Conservation (phyloP, 768 basidiomycete genomes). For the Cyclocybe cylindracea region DNA sequence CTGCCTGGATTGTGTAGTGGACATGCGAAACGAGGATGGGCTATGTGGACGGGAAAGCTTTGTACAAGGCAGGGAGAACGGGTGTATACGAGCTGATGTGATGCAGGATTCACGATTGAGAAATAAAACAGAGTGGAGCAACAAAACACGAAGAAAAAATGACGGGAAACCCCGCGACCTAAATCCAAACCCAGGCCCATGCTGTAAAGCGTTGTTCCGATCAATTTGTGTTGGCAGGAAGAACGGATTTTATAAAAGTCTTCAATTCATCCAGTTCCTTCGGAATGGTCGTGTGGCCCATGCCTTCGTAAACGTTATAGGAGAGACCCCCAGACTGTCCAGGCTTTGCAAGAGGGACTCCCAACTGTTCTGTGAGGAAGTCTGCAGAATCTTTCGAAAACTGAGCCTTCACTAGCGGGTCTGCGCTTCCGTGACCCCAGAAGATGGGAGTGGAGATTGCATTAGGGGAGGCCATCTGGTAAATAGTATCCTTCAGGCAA, state of each 20-base stretch:
- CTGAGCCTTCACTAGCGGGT: conserved; percentile 67
- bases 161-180: conserved; percentile 1
- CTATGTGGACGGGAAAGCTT: no score
- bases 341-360: conserved; percentile 43
- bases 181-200: not conserved
- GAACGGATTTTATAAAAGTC: conserved; percentile 64
- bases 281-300: conserved; percentile 65
- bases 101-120: not conserved
- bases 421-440: conserved; percentile 81
- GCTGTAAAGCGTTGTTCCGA: not conserved
- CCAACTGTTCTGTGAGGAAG: conserved; percentile 54
- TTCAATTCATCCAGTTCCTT: conserved; percentile 73
- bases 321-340: conserved; percentile 55
- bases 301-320: conserved; percentile 66
- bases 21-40: no score
- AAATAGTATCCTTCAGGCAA: conserved; percentile 6
- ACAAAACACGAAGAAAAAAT: not conserved
- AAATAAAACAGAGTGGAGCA: not conserved
- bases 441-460: conserved; percentile 73
- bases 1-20: no score
- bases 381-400: conserved; percentile 57
- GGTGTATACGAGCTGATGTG: not conserved
- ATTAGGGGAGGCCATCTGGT: conserved; percentile 61
- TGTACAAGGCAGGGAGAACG: not conserved
- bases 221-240: conserved; percentile 33